Evolutionary conservation across 2,329 filamentous ascomycete genomes (phyloP), one percentile per base, ranked within the genome.

Genomic region (Macroventuria anomochaeta): DNA sequence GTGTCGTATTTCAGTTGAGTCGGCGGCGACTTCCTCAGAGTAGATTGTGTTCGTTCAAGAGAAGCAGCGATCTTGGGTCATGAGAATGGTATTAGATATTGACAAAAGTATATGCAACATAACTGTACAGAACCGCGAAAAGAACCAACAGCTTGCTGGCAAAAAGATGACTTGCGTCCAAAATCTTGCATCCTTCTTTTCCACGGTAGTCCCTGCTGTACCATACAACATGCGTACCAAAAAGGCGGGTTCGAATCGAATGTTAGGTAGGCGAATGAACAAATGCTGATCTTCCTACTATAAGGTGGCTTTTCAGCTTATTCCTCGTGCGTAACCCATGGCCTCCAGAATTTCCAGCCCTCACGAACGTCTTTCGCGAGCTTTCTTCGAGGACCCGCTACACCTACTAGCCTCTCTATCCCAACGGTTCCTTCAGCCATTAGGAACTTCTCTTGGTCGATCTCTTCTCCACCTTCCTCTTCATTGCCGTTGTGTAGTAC

Each of bases 371-470:
- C 71, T 34, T 62, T 58, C 13, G 64, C 63, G 5, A 57, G 53
- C 50, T 61, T 66, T 46, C 64, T 59, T 46, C 65, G 61, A 31
- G 62, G 60, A 44, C 67, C 65, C 21, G 55, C 63, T 2, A 96
- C 91, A 13, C 93, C 93, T 0, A 97, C 93, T 33, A 99, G 79
- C 64, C 83, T 83, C 75, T 97, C 93, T 17, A 99, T 89, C 0
- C 90, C 95, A 48, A 93, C 88, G 31, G 87, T 89, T 1, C 90
- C 93, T 46, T 91, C 85, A 0, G 91, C 95, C 50, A 87, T 90
- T 48, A 97, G 81, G 72, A 99, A 90, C 68, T 88, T 89, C 53
- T 97, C 91, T 67, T 93, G 83, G 65, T 96, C 90, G 67, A 99
- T 97, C 76, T 97, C 93, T 78, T 95, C 91, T 20, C 91, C 91